Base-by-base conservation (phyloP, 2,329 filamentous ascomycete genomes). In the Huntiella bhutanensis region DNA sequence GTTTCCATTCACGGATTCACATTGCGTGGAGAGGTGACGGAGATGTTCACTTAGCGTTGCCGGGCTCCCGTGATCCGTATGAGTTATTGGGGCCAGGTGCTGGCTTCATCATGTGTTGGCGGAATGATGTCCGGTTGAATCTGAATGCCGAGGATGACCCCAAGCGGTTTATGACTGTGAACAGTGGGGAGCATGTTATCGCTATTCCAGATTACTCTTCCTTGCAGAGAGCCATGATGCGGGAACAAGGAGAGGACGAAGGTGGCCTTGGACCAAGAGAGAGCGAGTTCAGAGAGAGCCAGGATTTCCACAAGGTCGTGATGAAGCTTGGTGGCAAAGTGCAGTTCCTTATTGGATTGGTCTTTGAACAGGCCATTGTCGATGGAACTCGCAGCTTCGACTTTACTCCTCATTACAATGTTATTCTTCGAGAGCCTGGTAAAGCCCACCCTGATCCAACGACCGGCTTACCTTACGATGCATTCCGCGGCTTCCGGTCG, bases 291-390 rank as follows among this genome's bases (percentile, higher is more conserved):
- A 8, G 33, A 13, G 28, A 43, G 11, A 45, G 45, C 12, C 82
- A 86, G n/a, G 70, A 79, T 1, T 98, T 98, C 69, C 94, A 94
- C 62, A 98, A 98, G 62, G 91, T 96, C 3, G 76, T 94, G 44
- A 96, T 98, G 88, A 98, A 98, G 62, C 70, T 98, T 10, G 96
- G 91, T 3, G 91, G 91, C 11, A 92, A 91, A 56, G 91, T 98
- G 1, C 82, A 85, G 60, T 95, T 86, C 83, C 72, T 88, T 57
- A 79, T 82, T 11, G 92, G 91, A 0, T 67, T 98, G 35, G 83
- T 93, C 43, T 98, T 98, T 57, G 91, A 98, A 61, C 77, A 81
- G 40, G 82, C 88, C 52, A 68, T 87, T 28, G 73, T 77, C 39
- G 65, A 77, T 45, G 80, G 79, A 33, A 68, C 71, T 46, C 74